These are phyloP conservation scores for Prunus armeniaca DNA, from an alignment of 306 rosid species.

Conservation along the genomic window DNA sequence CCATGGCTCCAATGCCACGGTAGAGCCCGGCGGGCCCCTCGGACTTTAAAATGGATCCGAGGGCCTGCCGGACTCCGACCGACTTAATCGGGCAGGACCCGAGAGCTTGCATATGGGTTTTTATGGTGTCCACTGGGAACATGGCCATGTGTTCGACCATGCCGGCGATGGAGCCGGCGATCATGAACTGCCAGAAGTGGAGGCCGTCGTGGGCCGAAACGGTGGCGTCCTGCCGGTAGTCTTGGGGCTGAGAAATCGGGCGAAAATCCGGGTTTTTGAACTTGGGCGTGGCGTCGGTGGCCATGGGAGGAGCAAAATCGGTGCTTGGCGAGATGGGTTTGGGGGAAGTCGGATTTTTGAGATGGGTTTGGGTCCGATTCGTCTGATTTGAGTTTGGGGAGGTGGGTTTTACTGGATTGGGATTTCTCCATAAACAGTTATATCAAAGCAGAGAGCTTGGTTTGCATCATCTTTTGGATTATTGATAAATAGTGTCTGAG, in stretches of 20 bases:
- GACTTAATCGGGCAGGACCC: constrained; percentile 79
- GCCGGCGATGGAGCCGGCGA: constrained; percentile 84
- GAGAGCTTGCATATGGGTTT: constrained; percentile 89
- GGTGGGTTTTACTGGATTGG: not conserved
- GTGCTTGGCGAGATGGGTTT: constrained; percentile 15
- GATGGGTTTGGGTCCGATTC: not conserved
- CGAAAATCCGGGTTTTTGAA: constrained; percentile 68
- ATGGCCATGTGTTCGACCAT: constrained; percentile 79
- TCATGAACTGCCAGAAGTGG: constrained; percentile 87
- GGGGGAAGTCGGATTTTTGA: not conserved
- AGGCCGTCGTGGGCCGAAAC: constrained; percentile 69
- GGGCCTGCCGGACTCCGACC: constrained; percentile 65
- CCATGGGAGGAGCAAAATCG: constrained; percentile 30
- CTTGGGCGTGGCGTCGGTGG: constrained; percentile 67
- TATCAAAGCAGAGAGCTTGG: not conserved
- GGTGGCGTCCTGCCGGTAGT: constrained; percentile 45
- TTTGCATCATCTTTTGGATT: not conserved
- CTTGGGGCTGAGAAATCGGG: constrained; percentile 42
- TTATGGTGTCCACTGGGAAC: constrained; percentile 89
- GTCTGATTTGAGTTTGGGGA: constrained; percentile 7
- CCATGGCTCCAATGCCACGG: constrained; percentile 89
- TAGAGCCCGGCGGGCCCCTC: constrained; percentile 73
- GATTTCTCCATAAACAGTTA: constrained; percentile 23
- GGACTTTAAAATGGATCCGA: constrained; percentile 48
- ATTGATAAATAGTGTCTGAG: not conserved